Percentiles rank a stretch among this genome's conserved stretches.
phyloP scores from a whole-genome alignment of 2,329 filamentous ascomycete species.

The Xylariales sp. region DNA sequence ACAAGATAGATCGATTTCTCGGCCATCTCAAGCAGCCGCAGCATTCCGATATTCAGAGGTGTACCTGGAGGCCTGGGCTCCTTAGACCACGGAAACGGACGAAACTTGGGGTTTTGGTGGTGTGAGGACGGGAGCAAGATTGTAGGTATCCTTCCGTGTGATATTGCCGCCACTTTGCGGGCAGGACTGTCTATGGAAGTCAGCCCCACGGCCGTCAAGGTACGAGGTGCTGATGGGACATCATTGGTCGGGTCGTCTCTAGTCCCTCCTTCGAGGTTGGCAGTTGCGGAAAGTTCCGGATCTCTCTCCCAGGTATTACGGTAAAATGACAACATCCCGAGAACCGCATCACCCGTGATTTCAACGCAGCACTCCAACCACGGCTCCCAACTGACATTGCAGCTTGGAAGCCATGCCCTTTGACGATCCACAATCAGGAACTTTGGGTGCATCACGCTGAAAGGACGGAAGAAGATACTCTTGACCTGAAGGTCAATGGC shows the following conservation, averaged over 20 bases:
- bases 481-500: conserved; percentile 68
- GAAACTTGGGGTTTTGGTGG: conserved; percentile 63
- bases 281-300: conserved; percentile 9
- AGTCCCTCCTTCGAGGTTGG: background rate
- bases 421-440: conserved; percentile 70
- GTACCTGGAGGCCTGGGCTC: conserved; percentile 52
- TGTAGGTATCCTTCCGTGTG: conserved; percentile 36
- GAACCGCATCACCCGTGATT: conserved; percentile 58
- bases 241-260: background rate
- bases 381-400: conserved; percentile 82
- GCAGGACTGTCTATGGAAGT: conserved; percentile 16
- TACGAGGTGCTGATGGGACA: background rate
- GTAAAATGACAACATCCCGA: conserved; percentile 64
- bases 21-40: conserved; percentile 57
- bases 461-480: conserved; percentile 73
- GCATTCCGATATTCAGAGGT: conserved; percentile 62
- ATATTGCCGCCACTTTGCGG: conserved; percentile 12
- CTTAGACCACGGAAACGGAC: conserved; percentile 50
- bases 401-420: conserved; percentile 68
- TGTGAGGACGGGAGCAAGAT: conserved; percentile 72
- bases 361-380: conserved; percentile 79
- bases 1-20: conserved; percentile 60
- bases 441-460: conserved; percentile 87
- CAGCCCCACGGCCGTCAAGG: conserved; percentile 9
- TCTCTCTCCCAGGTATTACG: conserved; percentile 58